These are phyloP conservation scores for Primulina huaijiensis DNA, from an alignment of 257 asterid species.

Conservation along the genomic window DNA sequence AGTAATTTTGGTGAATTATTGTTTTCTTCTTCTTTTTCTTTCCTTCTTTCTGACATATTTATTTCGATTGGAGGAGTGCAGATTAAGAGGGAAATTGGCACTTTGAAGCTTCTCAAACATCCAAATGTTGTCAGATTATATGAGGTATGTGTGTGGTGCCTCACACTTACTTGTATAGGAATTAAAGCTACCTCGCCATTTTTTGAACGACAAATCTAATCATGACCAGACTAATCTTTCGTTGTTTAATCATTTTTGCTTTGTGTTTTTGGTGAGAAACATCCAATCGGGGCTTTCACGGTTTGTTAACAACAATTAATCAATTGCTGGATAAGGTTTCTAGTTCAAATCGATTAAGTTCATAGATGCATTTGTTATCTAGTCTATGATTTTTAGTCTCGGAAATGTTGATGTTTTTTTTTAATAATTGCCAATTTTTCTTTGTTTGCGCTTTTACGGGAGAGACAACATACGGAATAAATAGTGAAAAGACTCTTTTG, in stretches of 20 bases:
- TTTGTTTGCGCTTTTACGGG: not conserved
- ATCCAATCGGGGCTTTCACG: no score
- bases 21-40: not conserved
- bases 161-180: not conserved
- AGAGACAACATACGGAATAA: not conserved
- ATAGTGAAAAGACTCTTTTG: no score
- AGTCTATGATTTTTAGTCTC: not conserved
- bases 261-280: not conserved
- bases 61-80: constrained; percentile 33
- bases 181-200: not conserved
- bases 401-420: not conserved
- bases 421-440: no score
- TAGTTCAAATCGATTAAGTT: not conserved
- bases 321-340: not conserved
- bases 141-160: constrained; percentile 49
- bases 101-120: constrained; percentile 85
- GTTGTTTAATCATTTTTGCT: not conserved
- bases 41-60: not conserved
- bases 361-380: not conserved
- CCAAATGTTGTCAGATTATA: constrained; percentile 86
- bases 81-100: constrained; percentile 95
- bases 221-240: not conserved
- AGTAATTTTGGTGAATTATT: not conserved
- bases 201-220: not conserved
- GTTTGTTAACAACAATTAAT: no score